Base-by-base conservation (phyloP, 768 basidiomycete species). In the Grammothele lineata region DNA sequence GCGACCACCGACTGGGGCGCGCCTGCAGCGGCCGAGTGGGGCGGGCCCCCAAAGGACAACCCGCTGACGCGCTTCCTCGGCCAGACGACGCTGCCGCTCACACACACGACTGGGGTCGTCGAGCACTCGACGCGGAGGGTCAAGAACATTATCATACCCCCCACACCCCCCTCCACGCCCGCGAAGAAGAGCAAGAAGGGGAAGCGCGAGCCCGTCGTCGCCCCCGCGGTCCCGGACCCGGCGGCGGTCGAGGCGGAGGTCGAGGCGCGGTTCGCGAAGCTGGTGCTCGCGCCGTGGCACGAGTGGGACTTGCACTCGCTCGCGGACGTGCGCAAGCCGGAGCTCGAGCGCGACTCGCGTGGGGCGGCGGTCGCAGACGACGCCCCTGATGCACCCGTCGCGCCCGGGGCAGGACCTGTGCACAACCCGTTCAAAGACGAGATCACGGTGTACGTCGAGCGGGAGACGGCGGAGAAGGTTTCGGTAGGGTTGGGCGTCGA, bases 41-140 rank as follows among this genome's bases (percentile, higher is more conserved):
- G 43, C 33, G 35, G 30, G 11, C 24, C 49, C 15, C 57, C 61
- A 5, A 27, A 49, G 9, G 9, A 41, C 3, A 58, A 39, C 54
- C 60, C 50, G n/a, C 60, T 81, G 30, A 45, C 69, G 34, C 54
- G 65, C 4, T 57, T 78, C 34, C 62, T 87, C 5, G 86, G 83
- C 0, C 77, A 78, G 3, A 78, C 75, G 11, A 60, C 64, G 5
- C 63, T 87, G 27, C 78, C 84, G 0, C 55, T 75, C 43, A 85
- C 85, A 0, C 85, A 87, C 56, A 73, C 70, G 5, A 70, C 81
- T 1, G 84, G 83, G 8, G 64, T 86, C 39, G 77, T 85, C 43
- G 87, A 89, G 63, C 73, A 68, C 26, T 82, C 82, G 1, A 75
- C 81, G 45, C 73, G 87, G 10, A 72, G 75, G 25, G 67, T 89